Evolutionary conservation across 139 green algal genomes (phyloP), one percentile per base, ranked within the genome.

Genomic region (Pseudopediastrum boryanum): DNA sequence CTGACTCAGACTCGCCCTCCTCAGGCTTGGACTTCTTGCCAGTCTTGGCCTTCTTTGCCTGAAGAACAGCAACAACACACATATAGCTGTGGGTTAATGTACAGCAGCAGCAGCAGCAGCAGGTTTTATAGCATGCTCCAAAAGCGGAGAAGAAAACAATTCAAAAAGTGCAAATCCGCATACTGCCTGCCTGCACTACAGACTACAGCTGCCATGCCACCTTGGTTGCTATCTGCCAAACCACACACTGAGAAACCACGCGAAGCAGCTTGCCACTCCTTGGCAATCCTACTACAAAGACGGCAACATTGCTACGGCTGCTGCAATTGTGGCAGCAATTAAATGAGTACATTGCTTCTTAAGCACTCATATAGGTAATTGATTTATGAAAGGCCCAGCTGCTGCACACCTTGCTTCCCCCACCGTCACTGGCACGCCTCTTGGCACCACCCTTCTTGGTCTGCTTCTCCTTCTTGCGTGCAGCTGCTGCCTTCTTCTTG

Each of bases 401-500:
- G 9, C 62, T 67, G 13, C 25, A 27, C n/a, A 35, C 61, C 70
- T 75, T 50, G 41, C 41, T 54, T 31, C 23, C 51, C 19, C 13
- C 62, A 0, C 59, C 38, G 31, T 68, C 67, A 10, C 29, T 44
- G 25, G 56, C 52, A 0, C 35, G 19, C 35, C 46, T 63, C 83
- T 88, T 88, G 42, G 31, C 58, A n/a, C 83, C 83, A 3, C 64
- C 64, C 63, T 86, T 84, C 23, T 69, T 84, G 0, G 77, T 66
- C 41, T 82, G 85, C 41, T 73, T 62, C 71, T 90, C 86, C 51
- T 80, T 78, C 86, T 92, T 90, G 19, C 68, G 65, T 68, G 87
- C 89, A 0, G 39, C 83, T 21, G 84, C 82, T 16, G 88, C 86
- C 80, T 85, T 92, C 77, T 91, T 92, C 70, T 89, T 89, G 2